Evolutionary conservation across 192 early-diverging fungal genomes (phyloP).

Genomic region (Podochytrium sp.): DNA sequence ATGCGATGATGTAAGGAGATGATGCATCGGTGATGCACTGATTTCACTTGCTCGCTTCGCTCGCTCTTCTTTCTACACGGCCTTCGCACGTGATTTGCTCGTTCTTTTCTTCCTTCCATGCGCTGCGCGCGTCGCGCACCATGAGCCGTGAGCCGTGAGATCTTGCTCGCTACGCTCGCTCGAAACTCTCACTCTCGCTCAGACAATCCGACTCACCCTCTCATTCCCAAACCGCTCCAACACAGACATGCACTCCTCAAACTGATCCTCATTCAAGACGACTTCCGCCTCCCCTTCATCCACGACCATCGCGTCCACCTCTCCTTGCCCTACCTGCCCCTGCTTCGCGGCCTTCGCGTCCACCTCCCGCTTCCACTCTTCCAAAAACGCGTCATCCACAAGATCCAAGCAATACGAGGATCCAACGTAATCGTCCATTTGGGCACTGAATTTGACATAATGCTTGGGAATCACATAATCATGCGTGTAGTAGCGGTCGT

Average conservation of each 20-base stretch:
- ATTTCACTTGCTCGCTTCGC: too few species aligned
- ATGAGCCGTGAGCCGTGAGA: too few species aligned
- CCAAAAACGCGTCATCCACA: conserved; percentile 63
- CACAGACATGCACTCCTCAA: conserved; percentile 79
- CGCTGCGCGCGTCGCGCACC: too few species aligned
- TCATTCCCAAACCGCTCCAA: conserved; percentile 76
- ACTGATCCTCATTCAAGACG: conserved; percentile 48
- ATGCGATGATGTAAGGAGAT: too few species aligned
- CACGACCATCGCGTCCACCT: background rate
- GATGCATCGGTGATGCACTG: too few species aligned
- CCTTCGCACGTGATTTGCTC: too few species aligned
- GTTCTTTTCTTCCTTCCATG: too few species aligned
- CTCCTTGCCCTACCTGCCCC: background rate
- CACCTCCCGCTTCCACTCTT: conserved; percentile 57
- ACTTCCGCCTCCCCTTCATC: conserved; percentile 55
- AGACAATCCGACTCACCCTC: conserved; percentile 43
- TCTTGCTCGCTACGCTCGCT: too few species aligned
- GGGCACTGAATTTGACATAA: conserved; percentile 83
- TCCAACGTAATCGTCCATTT: conserved; percentile 86
- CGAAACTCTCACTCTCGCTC: too few species aligned
- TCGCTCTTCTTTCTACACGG: too few species aligned
- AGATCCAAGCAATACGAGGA: conserved; percentile 91
- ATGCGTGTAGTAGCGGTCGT: conserved; percentile 66
- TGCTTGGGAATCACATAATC: conserved; percentile 75
- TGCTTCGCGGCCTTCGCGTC: background rate